phyloP scores from a whole-genome alignment of 2,329 filamentous ascomycete genomes.

The Paecilomyces formosus region DNA sequence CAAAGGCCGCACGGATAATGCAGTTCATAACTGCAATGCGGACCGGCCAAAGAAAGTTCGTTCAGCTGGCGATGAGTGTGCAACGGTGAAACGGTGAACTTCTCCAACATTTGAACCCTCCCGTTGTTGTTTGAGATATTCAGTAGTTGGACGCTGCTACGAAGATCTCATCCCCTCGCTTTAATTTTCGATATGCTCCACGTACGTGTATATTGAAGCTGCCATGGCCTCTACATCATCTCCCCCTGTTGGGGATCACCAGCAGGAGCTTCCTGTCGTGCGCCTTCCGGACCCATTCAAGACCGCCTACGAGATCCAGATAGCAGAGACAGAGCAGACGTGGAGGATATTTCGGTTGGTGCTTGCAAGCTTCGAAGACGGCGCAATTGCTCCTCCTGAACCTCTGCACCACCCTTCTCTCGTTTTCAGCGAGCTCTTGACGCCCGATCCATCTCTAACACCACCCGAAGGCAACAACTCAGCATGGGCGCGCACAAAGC shows the following conservation, averaged over 20 bases:
- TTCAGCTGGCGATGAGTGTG: background rate
- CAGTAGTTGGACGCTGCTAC: background rate
- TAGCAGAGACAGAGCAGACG: conserved; percentile 7
- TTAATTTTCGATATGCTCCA: too few species aligned
- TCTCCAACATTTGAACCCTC: background rate
- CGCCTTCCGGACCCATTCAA: conserved; percentile 15
- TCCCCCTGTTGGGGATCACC: background rate
- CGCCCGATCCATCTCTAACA: conserved; percentile 11
- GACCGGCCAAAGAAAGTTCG: background rate
- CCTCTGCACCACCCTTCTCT: conserved; percentile 21
- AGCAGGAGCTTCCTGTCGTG: conserved; percentile 9
- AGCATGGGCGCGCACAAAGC: conserved; percentile 27
- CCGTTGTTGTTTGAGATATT: background rate
- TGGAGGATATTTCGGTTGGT: background rate
- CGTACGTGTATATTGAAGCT: background rate
- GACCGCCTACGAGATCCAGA: conserved; percentile 12
- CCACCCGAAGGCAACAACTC: conserved; percentile 27
- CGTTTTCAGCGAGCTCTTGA: conserved; percentile 20
- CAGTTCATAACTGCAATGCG: background rate
- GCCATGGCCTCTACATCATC: background rate
- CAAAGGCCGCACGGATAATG: background rate
- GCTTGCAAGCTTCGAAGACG: conserved; percentile 10
- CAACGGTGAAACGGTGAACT: background rate
- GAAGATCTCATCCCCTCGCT: too few species aligned
- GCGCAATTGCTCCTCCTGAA: conserved; percentile 11